These are phyloP conservation scores for Ustilago trichophora DNA, from an alignment of 1,284 basidiomycete genomes.

Conservation along the genomic window DNA sequence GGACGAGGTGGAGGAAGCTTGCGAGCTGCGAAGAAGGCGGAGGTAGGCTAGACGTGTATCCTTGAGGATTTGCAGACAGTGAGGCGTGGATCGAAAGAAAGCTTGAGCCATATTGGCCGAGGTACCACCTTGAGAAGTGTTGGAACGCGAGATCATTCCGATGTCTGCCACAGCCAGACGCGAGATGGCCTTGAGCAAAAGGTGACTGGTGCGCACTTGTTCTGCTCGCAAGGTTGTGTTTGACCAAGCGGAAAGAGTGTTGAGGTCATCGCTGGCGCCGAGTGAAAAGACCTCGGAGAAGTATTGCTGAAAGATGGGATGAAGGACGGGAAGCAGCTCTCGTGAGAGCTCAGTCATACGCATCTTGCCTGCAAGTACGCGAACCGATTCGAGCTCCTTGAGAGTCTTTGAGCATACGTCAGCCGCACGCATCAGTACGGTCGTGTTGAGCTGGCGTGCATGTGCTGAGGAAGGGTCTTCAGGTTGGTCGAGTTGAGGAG, in stretches of 20 bases:
- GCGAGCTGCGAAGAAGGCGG: slow-evolving; percentile 30
- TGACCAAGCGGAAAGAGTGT: slow-evolving; percentile 49
- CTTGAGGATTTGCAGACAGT: slow-evolving; percentile 46
- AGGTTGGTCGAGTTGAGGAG: slow-evolving; percentile 26
- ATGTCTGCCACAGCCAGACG: slow-evolving; percentile 58
- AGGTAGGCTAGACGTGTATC: slow-evolving; percentile 44
- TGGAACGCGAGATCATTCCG: slow-evolving; percentile 52
- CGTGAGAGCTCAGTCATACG: slow-evolving; percentile 64
- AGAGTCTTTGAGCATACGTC: slow-evolving; percentile 57
- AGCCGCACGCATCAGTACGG: slow-evolving; percentile 54
- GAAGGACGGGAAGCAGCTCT: slow-evolving; percentile 56
- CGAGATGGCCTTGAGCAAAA: slow-evolving; percentile 57
- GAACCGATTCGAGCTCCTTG: slow-evolving; percentile 62
- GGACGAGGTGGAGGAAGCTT: slow-evolving; percentile 17
- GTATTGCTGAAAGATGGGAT: slow-evolving; percentile 58
- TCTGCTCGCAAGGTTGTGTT: slow-evolving; percentile 40
- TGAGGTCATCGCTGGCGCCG: slow-evolving; percentile 20
- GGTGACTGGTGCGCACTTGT: slow-evolving; percentile 60
- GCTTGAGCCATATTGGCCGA: slow-evolving; percentile 55
- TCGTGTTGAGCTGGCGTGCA: slow-evolving; percentile 34
- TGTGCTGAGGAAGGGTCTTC: slow-evolving; percentile 15
- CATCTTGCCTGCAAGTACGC: slow-evolving; percentile 62
- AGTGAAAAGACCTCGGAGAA: slow-evolving; percentile 56
- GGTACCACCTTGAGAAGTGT: slow-evolving; percentile 31
- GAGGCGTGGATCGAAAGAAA: slow-evolving; percentile 60